Evolutionary conservation across 1,284 basidiomycete species (phyloP), one percentile per base, ranked within the genome.

Genomic region (Ganoderma sp.): DNA sequence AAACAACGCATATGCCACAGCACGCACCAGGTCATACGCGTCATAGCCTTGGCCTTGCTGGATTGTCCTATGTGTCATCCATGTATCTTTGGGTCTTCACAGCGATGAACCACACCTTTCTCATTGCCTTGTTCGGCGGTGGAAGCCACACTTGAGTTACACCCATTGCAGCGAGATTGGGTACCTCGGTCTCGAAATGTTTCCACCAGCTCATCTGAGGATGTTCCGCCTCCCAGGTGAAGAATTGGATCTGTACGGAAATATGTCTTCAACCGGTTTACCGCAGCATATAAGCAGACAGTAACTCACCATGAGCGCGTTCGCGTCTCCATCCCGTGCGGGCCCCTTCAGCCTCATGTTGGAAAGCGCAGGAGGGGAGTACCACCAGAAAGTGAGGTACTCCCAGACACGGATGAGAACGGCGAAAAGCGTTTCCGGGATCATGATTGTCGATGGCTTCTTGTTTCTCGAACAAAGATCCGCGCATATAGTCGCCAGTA

Each of bases 71-170:
- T 15, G 37, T 63, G 59, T 37, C 34, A 62, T 34, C 64, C 25
- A 58, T 58, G 17, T 25, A 50, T 22, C 61, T 28, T 28, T 28
- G 37, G 37, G 7, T 10, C 37, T 39, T 8, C 7, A 17, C 17
- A 14, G 28, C 19, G 15, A 19, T 5, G n/a, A 22, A 14, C 72
- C 78, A 74, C 69, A 91, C 91, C 77, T 83, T 84, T 65, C 79
- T 78, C 77, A 87, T 89, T 22, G 89, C 92, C 77, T 93, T 94
- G 75, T 91, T 90, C 15, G 90, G 89, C 6, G 92, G 92, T 48
- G 88, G 94, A 69, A 86, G 84, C 96, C 92, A 94, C 7, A 89
- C 84, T 76, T 92, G 91, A 0, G 96, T 97, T 75, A 97, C 88
- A 32, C 96, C 97, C 75, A 96, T 86, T 42, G 87, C 83, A 9